A percentile compares a stretch with the other conserved stretches of the same genome.
Conservation (phyloP, 371 early-diverging fungal genomes). For the Mucor saturninus region DNA sequence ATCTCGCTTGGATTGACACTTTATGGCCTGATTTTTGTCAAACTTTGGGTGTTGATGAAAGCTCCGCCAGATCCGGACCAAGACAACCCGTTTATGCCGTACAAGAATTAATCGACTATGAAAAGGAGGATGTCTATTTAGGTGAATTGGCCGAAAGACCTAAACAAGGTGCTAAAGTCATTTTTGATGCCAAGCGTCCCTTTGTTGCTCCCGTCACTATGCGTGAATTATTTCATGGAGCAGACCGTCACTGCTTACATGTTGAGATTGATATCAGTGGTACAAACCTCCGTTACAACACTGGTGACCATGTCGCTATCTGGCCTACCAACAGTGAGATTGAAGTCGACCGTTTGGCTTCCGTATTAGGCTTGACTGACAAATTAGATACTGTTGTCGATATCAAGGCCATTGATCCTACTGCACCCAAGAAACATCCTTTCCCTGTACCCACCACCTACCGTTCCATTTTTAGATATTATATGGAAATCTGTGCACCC, state of each 20-base stretch:
- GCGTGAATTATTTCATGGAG: slow-evolving; percentile 66
- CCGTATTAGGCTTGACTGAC: slow-evolving; percentile 64
- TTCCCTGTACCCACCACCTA: slow-evolving; percentile 92
- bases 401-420: slow-evolving; percentile 66
- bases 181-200: slow-evolving; percentile 83
- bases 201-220: slow-evolving; percentile 70
- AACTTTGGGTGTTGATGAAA: slow-evolving; percentile 71
- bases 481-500: slow-evolving; percentile 84
- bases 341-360: slow-evolving; percentile 71
- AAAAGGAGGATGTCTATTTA: slow-evolving; percentile 53
- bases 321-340: slow-evolving; percentile 86
- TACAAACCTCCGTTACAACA: slow-evolving; percentile 80
- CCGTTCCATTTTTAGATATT: slow-evolving; percentile 86
- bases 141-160: slow-evolving; percentile 62
- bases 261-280: slow-evolving; percentile 88
- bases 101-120: slow-evolving; percentile 42
- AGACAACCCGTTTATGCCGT: slow-evolving; percentile 54
- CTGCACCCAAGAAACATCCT: slow-evolving; percentile 74
- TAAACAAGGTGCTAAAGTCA: slow-evolving; percentile 27
- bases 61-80: slow-evolving; percentile 39
- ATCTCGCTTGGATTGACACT: slow-evolving; percentile 89
- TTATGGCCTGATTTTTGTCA: slow-evolving; percentile 81
- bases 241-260: slow-evolving; percentile 87
- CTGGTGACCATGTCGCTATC: slow-evolving; percentile 97
- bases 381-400: slow-evolving; percentile 69